Percentiles rank a stretch among this genome's conserved stretches.
Conservation (phyloP, 2,329 filamentous ascomycete genomes). For the Orbilia quercus region DNA sequence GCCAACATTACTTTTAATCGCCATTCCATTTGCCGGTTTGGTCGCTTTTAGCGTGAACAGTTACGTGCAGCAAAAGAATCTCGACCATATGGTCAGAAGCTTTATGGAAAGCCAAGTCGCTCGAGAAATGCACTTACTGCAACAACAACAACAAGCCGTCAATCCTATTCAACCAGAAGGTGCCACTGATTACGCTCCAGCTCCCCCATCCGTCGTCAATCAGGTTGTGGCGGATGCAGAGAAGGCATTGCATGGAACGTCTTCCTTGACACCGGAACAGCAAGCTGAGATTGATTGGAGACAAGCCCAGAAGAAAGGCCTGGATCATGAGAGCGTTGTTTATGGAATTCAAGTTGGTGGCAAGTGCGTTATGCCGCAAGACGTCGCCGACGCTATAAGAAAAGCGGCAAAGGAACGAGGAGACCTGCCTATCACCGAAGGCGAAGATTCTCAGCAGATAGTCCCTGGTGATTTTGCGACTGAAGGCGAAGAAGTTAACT, state of each 20-base stretch:
- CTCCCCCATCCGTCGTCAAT: constrained; percentile 21
- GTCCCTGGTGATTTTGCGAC: constrained; percentile 4
- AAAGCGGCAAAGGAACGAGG: constrained; percentile 36
- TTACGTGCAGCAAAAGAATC: constrained; percentile 47
- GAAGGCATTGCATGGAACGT: background rate
- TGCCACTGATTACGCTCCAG: constrained; percentile 9
- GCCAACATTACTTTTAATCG: constrained; percentile 41
- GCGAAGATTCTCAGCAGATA: background rate
- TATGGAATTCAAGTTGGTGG: constrained; percentile 54
- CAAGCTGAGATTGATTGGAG: constrained; percentile 37
- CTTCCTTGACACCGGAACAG: constrained; percentile 22
- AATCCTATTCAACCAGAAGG: constrained; percentile 12
- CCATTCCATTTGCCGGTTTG: constrained; percentile 42
- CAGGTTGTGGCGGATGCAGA: constrained; percentile 19
- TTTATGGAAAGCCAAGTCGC: constrained; percentile 49
- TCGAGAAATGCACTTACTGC: constrained; percentile 40
- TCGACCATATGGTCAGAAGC: constrained; percentile 42
- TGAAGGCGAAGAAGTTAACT: constrained; percentile 6
- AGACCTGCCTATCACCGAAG: background rate
- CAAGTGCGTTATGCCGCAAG: constrained; percentile 48
- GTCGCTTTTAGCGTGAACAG: constrained; percentile 53
- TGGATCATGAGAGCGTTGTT: constrained; percentile 43
- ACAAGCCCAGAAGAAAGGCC: constrained; percentile 35
- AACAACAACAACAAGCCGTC: constrained; percentile 36
- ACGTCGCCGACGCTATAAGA: constrained; percentile 49